Evolutionary conservation across 2,329 filamentous ascomycete species (phyloP).

Genomic region (Aspergillus sp.): DNA sequence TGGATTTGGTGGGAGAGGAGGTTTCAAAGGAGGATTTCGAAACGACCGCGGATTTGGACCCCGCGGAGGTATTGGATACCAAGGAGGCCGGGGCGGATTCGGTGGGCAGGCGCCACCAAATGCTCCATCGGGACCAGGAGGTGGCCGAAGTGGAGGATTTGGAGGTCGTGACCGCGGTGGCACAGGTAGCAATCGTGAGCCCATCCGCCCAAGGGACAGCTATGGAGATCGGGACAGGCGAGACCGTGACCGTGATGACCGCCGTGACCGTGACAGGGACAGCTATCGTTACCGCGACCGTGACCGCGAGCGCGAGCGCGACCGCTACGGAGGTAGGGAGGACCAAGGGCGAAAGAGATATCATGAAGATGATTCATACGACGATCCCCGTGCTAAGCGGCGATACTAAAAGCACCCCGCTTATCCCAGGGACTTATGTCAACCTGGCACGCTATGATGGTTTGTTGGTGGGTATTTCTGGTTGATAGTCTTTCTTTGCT

Average conservation of each 20-base stretch:
- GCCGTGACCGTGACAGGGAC: constrained; percentile 59
- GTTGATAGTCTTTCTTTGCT: constrained; percentile 27
- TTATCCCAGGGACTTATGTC: constrained; percentile 13
- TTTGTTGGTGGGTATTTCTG: constrained; percentile 48
- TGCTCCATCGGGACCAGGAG: constrained; percentile 55
- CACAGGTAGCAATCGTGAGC: constrained; percentile 81
- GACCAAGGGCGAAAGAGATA: constrained; percentile 63
- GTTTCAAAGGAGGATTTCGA: constrained; percentile 51
- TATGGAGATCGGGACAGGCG: constrained; percentile 50
- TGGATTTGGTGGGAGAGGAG: constrained; percentile 54
- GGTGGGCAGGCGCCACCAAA: constrained; percentile 51
- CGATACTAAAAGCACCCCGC: constrained; percentile 50
- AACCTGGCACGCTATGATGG: constrained; percentile 25
- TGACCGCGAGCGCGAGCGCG: constrained; percentile 47
- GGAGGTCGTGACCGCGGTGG: constrained; percentile 55
- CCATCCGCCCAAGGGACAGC: constrained; percentile 68
- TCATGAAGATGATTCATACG: constrained; percentile 76
- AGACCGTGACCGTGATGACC: constrained; percentile 46
- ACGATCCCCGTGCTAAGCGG: constrained; percentile 66
- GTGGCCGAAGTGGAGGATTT: constrained; percentile 54
- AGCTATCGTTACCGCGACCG: constrained; percentile 43
- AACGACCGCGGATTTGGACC: constrained; percentile 53
- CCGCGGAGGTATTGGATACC: constrained; percentile 56
- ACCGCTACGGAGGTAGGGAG: constrained; percentile 51
- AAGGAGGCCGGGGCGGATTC: constrained; percentile 56